Conservation (phyloP, 768 basidiomycete genomes). For the Agaricus blazei region DNA sequence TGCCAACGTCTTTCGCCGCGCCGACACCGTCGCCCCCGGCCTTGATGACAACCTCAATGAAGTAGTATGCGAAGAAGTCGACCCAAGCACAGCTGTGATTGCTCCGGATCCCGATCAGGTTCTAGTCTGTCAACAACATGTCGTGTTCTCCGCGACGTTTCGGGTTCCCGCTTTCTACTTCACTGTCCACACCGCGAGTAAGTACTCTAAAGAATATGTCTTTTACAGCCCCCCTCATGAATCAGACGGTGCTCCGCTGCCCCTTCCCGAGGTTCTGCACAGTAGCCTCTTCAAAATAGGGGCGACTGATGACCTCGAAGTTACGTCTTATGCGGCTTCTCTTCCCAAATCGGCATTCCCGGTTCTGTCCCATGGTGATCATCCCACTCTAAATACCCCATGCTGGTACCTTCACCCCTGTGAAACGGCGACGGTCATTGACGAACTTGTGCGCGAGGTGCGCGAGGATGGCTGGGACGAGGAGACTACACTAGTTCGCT, state of each 20-base stretch:
- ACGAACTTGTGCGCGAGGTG: conserved; percentile 60
- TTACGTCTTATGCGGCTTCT: conserved; percentile 51
- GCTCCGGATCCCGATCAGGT: conserved; percentile 18
- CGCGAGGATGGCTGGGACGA: conserved; percentile 24
- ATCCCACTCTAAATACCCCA: conserved; percentile 67
- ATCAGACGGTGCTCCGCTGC: conserved; percentile 60
- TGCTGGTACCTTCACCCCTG: conserved; percentile 92
- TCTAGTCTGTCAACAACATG: conserved; percentile 53
- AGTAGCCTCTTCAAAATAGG: conserved; percentile 56
- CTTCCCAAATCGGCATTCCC: conserved; percentile 56
- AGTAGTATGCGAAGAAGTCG: conserved; percentile 28
- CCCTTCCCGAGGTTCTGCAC: conserved; percentile 48
- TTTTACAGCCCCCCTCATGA: conserved; percentile 2
- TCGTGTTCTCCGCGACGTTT: conserved; percentile 77
- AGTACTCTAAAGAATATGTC: conserved; percentile 29
- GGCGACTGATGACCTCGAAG: conserved; percentile 36
- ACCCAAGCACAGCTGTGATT: conserved; percentile 26
- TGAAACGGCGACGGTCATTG: conserved; percentile 59
- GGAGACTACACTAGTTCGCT: conserved; percentile 31
- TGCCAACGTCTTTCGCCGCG: background rate
- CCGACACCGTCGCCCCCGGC: background rate
- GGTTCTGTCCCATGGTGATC: conserved; percentile 81
- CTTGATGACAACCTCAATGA: conserved; percentile 10
- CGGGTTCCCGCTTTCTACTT: conserved; percentile 85
- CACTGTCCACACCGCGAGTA: conserved; percentile 60